A percentile compares a stretch with the other conserved stretches of the same genome.
Evolutionary conservation across 73 alveolate genomes (phyloP).

Genomic region (Blepharisma stoltei): DNA sequence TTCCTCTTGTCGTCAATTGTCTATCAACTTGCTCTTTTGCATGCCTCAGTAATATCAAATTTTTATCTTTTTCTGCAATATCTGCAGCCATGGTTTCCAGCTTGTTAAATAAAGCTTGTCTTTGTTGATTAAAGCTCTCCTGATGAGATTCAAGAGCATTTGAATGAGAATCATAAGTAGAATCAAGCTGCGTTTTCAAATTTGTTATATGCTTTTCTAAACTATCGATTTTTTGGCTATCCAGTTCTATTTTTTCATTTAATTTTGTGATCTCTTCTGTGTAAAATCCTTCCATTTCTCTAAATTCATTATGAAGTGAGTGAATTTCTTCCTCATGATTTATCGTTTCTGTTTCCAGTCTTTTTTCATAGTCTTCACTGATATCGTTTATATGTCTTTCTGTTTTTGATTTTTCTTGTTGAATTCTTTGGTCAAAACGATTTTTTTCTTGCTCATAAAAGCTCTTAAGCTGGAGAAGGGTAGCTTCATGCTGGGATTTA

Average conservation of each 20-base stretch:
- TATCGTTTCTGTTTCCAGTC: slow-evolving; percentile 40
- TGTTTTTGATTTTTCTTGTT: slow-evolving; percentile 54
- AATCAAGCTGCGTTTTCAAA: background rate
- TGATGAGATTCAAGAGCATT: background rate
- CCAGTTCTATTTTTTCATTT: background rate
- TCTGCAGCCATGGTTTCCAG: slow-evolving; percentile 56
- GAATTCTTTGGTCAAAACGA: slow-evolving; percentile 66
- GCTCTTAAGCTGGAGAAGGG: slow-evolving; percentile 59
- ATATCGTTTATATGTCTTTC: slow-evolving; percentile 23
- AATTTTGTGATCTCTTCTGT: background rate
- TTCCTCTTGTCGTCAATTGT: slow-evolving; percentile 55
- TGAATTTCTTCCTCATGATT: slow-evolving; percentile 39
- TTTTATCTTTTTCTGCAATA: slow-evolving; percentile 54
- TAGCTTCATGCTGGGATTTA: slow-evolving; percentile 52
- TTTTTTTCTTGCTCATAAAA: slow-evolving; percentile 71
- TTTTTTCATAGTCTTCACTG: slow-evolving; percentile 48
- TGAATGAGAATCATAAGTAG: background rate
- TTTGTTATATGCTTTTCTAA: background rate
- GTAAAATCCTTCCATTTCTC: background rate
- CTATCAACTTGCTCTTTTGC: slow-evolving; percentile 65
- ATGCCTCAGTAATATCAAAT: slow-evolving; percentile 52
- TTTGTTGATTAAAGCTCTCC: slow-evolving; percentile 35
- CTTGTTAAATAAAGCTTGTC: slow-evolving; percentile 57
- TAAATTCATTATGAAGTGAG: background rate
- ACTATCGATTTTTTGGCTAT: background rate